Conservation (phyloP, 148 eudicot genomes). For the Rhododendron mucronatum region DNA sequence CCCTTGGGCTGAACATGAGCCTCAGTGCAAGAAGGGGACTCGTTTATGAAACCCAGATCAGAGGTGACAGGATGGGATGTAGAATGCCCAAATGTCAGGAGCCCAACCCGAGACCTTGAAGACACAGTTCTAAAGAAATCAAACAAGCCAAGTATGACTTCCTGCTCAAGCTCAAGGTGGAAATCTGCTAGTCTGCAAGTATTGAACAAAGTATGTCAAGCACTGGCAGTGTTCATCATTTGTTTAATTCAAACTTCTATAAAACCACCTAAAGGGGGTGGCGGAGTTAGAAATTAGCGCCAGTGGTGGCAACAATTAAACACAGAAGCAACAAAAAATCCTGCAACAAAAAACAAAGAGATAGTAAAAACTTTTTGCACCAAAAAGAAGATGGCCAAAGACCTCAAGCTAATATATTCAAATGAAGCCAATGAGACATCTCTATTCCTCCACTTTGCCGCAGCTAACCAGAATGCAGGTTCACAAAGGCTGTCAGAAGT, state of each 20-base stretch:
- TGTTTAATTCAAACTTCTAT: background rate
- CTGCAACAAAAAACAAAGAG: background rate
- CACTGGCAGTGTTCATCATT: conserved; percentile 1
- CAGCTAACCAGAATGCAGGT: conserved; percentile 57
- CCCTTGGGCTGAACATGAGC: conserved; percentile 23
- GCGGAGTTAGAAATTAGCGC: background rate
- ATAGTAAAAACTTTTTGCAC: background rate
- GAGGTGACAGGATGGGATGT: conserved; percentile 25
- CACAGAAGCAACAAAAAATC: background rate
- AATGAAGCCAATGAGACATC: conserved; percentile 67
- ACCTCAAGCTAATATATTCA: conserved; percentile 76
- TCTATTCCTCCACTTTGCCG: conserved; percentile 81
- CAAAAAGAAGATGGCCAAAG: background rate
- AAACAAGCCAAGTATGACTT: conserved; percentile 61
- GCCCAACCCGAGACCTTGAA: conserved; percentile 39
- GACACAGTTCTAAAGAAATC: conserved; percentile 57
- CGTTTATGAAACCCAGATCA: conserved; percentile 28
- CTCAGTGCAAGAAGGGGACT: conserved; percentile 18
- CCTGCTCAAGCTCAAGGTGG: conserved; percentile 88
- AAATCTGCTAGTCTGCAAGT: conserved; percentile 76
- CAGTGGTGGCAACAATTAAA: background rate
- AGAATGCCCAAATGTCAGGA: conserved; percentile 29
- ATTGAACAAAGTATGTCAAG: conserved; percentile 15
- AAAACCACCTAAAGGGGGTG: background rate
- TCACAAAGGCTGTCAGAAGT: conserved; percentile 44